Percentiles rank a stretch among this genome's conserved stretches.
Evolutionary conservation across 306 rosid genomes (phyloP).

Genomic region (Fagus sylvatica): DNA sequence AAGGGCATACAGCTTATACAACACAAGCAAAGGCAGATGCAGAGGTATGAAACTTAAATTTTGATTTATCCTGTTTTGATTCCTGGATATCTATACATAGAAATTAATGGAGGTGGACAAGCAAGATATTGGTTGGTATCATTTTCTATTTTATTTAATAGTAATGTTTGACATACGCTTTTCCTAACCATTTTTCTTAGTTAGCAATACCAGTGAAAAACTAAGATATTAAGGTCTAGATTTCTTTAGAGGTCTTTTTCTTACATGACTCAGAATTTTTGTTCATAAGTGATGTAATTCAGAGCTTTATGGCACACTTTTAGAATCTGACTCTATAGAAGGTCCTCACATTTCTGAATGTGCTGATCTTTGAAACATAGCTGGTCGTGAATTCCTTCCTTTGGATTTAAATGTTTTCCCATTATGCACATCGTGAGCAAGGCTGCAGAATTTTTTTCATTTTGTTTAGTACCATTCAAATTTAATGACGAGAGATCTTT

Average conservation of each 20-base stretch:
- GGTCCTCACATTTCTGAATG: neutral
- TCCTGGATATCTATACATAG: too few relatives aligned
- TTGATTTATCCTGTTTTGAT: too few relatives aligned
- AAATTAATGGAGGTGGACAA: too few relatives aligned
- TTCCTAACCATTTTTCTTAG: conserved; percentile 1
- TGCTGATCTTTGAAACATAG: neutral
- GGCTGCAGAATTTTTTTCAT: neutral
- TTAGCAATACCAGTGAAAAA: conserved; percentile 7
- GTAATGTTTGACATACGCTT: neutral
- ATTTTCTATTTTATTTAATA: too few relatives aligned
- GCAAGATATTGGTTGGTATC: too few relatives aligned
- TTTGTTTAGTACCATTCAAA: neutral
- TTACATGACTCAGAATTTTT: neutral
- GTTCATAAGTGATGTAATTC: neutral
- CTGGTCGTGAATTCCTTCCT: neutral
- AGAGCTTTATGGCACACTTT: neutral
- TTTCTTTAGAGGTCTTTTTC: neutral
- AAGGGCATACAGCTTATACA: too few relatives aligned
- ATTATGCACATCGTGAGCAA: neutral
- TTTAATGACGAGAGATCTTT: neutral
- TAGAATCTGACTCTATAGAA: neutral
- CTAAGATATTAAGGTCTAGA: neutral
- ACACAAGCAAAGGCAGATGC: too few relatives aligned
- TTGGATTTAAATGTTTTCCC: neutral
- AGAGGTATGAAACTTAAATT: too few relatives aligned